Conservation (phyloP, 2,329 filamentous ascomycete genomes). For the Decorospora gaudefroyi region DNA sequence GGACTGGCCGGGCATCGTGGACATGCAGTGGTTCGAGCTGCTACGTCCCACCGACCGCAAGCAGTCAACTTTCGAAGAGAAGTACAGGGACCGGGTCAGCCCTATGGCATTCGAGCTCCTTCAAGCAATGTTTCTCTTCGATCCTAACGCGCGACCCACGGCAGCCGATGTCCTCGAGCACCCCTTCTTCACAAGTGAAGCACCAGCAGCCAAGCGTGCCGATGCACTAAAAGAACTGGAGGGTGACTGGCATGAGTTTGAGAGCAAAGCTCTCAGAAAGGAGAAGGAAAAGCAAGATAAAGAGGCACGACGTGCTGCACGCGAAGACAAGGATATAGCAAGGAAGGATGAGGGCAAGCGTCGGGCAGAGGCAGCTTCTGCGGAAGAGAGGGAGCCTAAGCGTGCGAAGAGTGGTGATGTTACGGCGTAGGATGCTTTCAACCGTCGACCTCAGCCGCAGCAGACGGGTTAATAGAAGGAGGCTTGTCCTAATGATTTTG, state of each 20-base stretch:
- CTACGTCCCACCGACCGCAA: constrained; percentile 76
- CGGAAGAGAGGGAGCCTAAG: constrained; percentile 42
- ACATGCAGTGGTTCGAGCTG: constrained; percentile 97
- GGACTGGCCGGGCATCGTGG: constrained; percentile 87
- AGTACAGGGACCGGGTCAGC: constrained; percentile 77
- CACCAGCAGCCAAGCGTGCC: constrained; percentile 75
- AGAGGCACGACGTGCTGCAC: constrained; percentile 53
- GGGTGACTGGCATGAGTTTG: constrained; percentile 98
- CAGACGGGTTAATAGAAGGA: no score
- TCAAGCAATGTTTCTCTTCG: constrained; percentile 82
- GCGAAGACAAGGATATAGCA: constrained; percentile 31
- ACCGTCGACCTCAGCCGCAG: not conserved
- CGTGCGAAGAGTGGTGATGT: constrained; percentile 34
- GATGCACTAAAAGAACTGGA: constrained; percentile 80
- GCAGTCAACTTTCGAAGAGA: constrained; percentile 76
- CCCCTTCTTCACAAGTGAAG: constrained; percentile 83
- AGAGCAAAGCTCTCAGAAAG: constrained; percentile 90
- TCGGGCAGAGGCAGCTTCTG: constrained; percentile 35
- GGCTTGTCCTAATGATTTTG: no score
- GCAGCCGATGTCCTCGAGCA: constrained; percentile 85
- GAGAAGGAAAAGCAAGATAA: constrained; percentile 75
- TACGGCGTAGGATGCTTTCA: constrained; percentile 11
- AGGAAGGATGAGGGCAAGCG: constrained; percentile 44
- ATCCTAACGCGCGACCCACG: constrained; percentile 80
- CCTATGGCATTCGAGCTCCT: constrained; percentile 83